Percentiles rank a stretch among this genome's conserved stretches.
phyloP scores from a whole-genome alignment of 768 basidiomycete species.

The Amanita pallidorosea region DNA sequence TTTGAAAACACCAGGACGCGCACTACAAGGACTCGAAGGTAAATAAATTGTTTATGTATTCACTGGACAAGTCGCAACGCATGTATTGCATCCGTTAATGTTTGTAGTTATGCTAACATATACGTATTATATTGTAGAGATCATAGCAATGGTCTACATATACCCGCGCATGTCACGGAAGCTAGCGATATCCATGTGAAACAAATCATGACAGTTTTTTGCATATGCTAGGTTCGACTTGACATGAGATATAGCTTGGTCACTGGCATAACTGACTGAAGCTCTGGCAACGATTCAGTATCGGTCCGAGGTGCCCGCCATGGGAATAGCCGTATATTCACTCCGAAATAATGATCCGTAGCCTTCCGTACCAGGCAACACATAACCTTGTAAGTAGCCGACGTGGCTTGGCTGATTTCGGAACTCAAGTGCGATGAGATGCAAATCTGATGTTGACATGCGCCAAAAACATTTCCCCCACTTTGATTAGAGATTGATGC shows the following conservation, averaged over 20 bases:
- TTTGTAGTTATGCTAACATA: neutral
- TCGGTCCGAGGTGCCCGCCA: neutral
- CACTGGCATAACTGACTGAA: neutral
- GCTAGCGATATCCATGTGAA: neutral
- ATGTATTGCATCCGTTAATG: neutral
- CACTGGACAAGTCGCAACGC: neutral
- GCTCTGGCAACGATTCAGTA: neutral
- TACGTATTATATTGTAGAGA: slow-evolving; percentile 1
- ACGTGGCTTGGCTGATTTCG: neutral
- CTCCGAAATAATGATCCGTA: neutral
- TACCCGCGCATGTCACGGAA: neutral
- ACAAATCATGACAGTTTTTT: neutral
- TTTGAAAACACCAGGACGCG: slow-evolving; percentile 40
- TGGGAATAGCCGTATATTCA: neutral
- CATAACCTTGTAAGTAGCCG: neutral
- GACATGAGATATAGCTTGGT: neutral
- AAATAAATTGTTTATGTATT: slow-evolving; percentile 6
- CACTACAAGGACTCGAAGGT: slow-evolving; percentile 20
- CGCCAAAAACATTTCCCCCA: neutral
- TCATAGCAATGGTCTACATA: neutral
- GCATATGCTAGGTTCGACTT: neutral
- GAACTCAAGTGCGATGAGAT: neutral
- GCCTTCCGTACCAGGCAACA: neutral
- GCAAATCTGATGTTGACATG: neutral
- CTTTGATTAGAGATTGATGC: too few relatives aligned